Evolutionary conservation across 2,329 filamentous ascomycete genomes (phyloP).

Genomic region (Conoideocrella luteorostrata): DNA sequence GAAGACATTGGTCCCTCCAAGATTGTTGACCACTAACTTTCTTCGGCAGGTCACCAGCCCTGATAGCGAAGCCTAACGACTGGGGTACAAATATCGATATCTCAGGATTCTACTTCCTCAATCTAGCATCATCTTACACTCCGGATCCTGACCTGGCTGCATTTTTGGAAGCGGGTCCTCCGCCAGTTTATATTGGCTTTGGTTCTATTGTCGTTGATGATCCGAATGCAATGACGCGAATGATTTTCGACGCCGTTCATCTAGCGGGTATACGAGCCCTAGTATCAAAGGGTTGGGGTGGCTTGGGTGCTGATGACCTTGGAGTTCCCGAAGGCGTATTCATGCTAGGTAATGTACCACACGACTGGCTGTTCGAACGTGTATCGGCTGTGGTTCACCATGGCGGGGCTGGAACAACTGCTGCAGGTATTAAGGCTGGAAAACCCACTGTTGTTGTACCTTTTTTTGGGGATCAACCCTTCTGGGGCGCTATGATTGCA

Average conservation of each 20-base stretch:
- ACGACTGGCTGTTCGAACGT: slow-evolving; percentile 81
- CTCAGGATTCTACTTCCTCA: slow-evolving; percentile 71
- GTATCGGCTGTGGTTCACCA: slow-evolving; percentile 83
- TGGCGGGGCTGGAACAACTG: slow-evolving; percentile 81
- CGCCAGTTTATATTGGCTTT: slow-evolving; percentile 77
- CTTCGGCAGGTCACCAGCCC: slow-evolving; percentile 52
- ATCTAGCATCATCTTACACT: slow-evolving; percentile 58
- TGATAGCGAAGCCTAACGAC: slow-evolving; percentile 73
- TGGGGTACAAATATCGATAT: slow-evolving; percentile 68
- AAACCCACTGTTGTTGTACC: slow-evolving; percentile 78
- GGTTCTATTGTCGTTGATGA: slow-evolving; percentile 78
- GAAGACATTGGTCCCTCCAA: background rate
- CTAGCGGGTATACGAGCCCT: slow-evolving; percentile 67
- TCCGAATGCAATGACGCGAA: slow-evolving; percentile 60
- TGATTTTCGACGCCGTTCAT: slow-evolving; percentile 66
- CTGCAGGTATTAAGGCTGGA: slow-evolving; percentile 74
- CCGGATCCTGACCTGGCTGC: slow-evolving; percentile 58
- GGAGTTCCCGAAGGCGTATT: slow-evolving; percentile 69
- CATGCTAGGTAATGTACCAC: slow-evolving; percentile 79
- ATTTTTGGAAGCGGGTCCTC: slow-evolving; percentile 62
- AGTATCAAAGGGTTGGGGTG: slow-evolving; percentile 85
- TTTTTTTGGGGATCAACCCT: slow-evolving; percentile 81
- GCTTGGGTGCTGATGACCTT: slow-evolving; percentile 65
- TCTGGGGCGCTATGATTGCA: slow-evolving; percentile 74
- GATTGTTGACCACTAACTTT: slow-evolving; percentile 6